Evolutionary conservation across 1,284 basidiomycete species (phyloP), one percentile per base, ranked within the genome.

Genomic region (Butyriboletus appendiculatus): DNA sequence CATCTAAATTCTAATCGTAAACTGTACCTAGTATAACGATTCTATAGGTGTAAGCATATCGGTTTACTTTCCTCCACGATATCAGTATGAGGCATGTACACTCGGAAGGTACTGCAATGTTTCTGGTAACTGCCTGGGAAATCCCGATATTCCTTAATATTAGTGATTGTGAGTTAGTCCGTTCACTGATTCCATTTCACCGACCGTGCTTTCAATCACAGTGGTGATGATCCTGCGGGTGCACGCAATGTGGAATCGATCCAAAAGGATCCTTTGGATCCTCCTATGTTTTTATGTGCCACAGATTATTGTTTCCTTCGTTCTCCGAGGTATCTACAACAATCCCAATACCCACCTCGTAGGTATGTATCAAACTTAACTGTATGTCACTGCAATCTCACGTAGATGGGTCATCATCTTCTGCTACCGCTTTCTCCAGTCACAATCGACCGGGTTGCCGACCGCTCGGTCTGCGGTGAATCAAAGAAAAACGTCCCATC

Each of bases 221-320:
- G 61, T 59, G 1, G 35, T 65, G 12, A 61, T 63, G 58, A 42
- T 65, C 38, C 15, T 64, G 7, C 59, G 62, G 2, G 49, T 62
- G 2, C 59, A 56, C 9, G 47, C 53, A 8, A 64, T 62, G 57
- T 62, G 52, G 50, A 48, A 45, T 44, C 45, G 20, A 33, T 62
- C 57, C 7, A 60, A 18, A 4, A 14, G 1, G 3, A 39, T 65
- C 4, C 26, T 65, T 7, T 18, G 10, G 9, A 0, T 40, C 20
- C 57, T 58, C 28, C 28, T 48, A 2, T 33, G 40, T 0, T 3
- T 38, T 5, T 50, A 48, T 14, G n/a, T 45, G 1, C 4, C 24
- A 0, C 48, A 59, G 22, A 8, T 47, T 1, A 28, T 57, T 1
- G 4, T 32, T 9, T 14, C n/a, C 4, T 9, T 43, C 12, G 22